These are phyloP conservation scores for Penicillium coffeae DNA, from an alignment of 495 filamentous ascomycete species.

Conservation along the genomic window DNA sequence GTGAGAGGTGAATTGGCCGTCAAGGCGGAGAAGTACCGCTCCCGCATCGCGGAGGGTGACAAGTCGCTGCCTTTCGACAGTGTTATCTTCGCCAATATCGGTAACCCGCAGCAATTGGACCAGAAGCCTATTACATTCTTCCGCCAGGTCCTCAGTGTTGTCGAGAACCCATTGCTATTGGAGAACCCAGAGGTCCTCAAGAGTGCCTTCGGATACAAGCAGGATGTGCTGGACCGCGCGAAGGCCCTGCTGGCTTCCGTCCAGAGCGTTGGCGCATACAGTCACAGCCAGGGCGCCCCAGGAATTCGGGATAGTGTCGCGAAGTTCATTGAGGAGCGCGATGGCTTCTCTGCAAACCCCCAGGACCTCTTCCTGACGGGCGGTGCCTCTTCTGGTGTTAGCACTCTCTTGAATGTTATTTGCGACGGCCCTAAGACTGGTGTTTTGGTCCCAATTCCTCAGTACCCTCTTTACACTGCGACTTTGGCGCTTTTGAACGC, in stretches of 20 bases:
- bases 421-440: constrained; percentile 75
- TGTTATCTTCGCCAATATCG: constrained; percentile 96
- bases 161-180: constrained; percentile 84
- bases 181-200: constrained; percentile 69
- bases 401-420: constrained; percentile 85
- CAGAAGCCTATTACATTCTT: constrained; percentile 99
- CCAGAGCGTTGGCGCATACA: constrained; percentile 93
- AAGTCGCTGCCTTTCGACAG: constrained; percentile 76
- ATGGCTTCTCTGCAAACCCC: constrained; percentile 78
- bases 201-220: constrained; percentile 69
- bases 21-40: constrained; percentile 83
- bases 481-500: constrained; percentile 84
- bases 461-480: constrained; percentile 97
- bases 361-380: constrained; percentile 79
- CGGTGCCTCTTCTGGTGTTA: constrained; percentile 91
- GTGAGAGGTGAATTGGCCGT: constrained; percentile 93
- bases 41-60: constrained; percentile 57
- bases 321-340: constrained; percentile 84
- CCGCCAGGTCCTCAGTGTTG: constrained; percentile 89
- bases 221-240: constrained; percentile 83
- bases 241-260: constrained; percentile 72
- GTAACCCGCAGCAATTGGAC: constrained; percentile 97
- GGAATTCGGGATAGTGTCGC: constrained; percentile 85
- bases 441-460: constrained; percentile 90
- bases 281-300: constrained; percentile 82